phyloP scores from a whole-genome alignment of 139 green algal genomes.

The Picochlorum costavermella region DNA sequence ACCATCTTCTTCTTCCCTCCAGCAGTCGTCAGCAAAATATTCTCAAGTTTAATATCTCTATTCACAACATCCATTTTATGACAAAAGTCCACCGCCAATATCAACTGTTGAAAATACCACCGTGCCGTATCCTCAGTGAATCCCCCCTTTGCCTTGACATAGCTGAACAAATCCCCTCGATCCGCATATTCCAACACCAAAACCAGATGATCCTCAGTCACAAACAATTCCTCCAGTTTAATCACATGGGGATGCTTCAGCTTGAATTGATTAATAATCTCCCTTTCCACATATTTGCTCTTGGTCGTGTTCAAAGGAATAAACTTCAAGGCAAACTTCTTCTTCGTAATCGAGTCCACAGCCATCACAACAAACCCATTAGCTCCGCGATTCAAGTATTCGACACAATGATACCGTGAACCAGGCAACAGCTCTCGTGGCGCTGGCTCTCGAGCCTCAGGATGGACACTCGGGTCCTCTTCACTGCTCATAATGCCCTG shows the following conservation, averaged over 20 bases:
- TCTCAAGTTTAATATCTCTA: constrained; percentile 30
- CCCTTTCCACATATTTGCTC: constrained; percentile 88
- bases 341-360: neutral
- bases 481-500: no score
- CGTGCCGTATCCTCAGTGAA: constrained; percentile 87
- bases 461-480: no score
- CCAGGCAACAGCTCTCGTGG: no score
- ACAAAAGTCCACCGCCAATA: constrained; percentile 85
- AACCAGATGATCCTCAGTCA: constrained; percentile 52
- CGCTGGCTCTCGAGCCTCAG: no score
- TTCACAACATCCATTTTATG: constrained; percentile 14
- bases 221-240: constrained; percentile 66
- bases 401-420: no score
- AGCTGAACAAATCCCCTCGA: constrained; percentile 53
- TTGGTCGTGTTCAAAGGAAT: constrained; percentile 31
- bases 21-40: constrained; percentile 3
- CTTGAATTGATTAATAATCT: constrained; percentile 92
- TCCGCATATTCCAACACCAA: constrained; percentile 76
- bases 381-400: constrained; percentile 19
- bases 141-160: constrained; percentile 69
- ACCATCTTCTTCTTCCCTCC: neutral
- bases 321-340: constrained; percentile 14
- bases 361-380: constrained; percentile 24
- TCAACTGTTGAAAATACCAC: constrained; percentile 99
- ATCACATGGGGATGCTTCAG: constrained; percentile 94